phyloP scores from a whole-genome alignment of 2,329 filamentous ascomycete genomes.

The Fusarium sp. region DNA sequence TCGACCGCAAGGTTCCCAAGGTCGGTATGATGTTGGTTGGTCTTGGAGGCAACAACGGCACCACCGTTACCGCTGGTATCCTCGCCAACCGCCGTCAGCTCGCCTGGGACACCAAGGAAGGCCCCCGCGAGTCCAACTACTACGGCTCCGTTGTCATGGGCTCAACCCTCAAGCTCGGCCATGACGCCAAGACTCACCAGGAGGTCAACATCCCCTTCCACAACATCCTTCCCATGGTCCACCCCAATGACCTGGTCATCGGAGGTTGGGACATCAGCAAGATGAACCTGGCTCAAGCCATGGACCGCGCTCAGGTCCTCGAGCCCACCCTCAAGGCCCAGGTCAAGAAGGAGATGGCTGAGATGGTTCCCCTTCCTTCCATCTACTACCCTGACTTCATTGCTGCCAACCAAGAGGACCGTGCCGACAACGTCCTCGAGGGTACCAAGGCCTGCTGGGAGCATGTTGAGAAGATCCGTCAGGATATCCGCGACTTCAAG shows the following conservation, averaged over 20 bases:
- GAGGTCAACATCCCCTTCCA: conserved; percentile 98
- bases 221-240: conserved; percentile 93
- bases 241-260: conserved; percentile 94
- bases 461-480: conserved; percentile 92
- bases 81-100: conserved; percentile 91
- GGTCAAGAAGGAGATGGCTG: conserved; percentile 92
- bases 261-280: conserved; percentile 98
- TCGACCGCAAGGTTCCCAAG: conserved; percentile 92
- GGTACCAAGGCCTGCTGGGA: conserved; percentile 86
- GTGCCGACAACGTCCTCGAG: conserved; percentile 88
- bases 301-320: conserved; percentile 95
- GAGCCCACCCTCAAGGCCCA: conserved; percentile 93
- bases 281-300: conserved; percentile 87
- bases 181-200: conserved; percentile 81
- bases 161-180: conserved; percentile 96
- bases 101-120: conserved; percentile 94
- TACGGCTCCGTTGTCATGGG: conserved; percentile 98
- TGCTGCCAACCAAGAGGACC: conserved; percentile 96
- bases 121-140: conserved; percentile 88
- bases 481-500: conserved; percentile 97
- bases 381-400: conserved; percentile 99
- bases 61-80: conserved; percentile 96
- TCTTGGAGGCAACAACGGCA: conserved; percentile 98
- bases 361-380: conserved; percentile 88
- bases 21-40: conserved; percentile 97